Base-by-base conservation (phyloP, 2,329 filamentous ascomycete species). In the Aureobasidium namibiae region DNA sequence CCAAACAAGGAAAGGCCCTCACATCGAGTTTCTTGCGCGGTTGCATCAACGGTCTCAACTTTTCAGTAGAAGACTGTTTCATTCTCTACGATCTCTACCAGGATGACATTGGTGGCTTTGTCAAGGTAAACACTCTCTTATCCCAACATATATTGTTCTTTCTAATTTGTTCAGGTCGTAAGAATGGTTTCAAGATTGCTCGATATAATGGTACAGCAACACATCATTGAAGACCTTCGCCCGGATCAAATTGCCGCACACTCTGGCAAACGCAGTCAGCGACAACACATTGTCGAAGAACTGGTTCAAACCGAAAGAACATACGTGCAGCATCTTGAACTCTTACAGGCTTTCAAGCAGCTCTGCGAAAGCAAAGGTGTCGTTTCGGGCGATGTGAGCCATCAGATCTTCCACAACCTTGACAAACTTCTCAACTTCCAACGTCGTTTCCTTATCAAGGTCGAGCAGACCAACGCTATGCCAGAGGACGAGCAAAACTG, bases 241-340 rank as follows among this genome's bases (percentile, higher is more conserved):
- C 68, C 67, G 13, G 81, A 84, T 57, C 80, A 83, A 16, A 82
- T 82, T 7, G 39, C 26, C 26, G 39, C 52, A 13, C 52, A 56
- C 26, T 75, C 76, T n/a, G 72, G 76, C 13, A 84, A 86, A 49
- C 82, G 85, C 59, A 84, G 84, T 1, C 83, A 89, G 70, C 87
- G 91, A 65, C 89, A 96, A 67, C 89, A 96, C 72, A 90, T 97
- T 62, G 83, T 99, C 44, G 86, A 88, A 68, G 94, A 99, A 74
- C 77, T 99, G 48, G 88, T 99, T 59, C 90, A 92, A 67, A 97
- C 92, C 1, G 94, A 99, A 74, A 86, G 94, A 63, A 96, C 96
- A 74, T 99, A 99, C 67, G 94, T 97, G 4, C 92, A 97, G 72
- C 94, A 99, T 76, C 76, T 99, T 56, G 92, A 97, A 72, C 92